Conservation (phyloP, 371 early-diverging fungal genomes). For the Rhizoclosmatium hyalinum region DNA sequence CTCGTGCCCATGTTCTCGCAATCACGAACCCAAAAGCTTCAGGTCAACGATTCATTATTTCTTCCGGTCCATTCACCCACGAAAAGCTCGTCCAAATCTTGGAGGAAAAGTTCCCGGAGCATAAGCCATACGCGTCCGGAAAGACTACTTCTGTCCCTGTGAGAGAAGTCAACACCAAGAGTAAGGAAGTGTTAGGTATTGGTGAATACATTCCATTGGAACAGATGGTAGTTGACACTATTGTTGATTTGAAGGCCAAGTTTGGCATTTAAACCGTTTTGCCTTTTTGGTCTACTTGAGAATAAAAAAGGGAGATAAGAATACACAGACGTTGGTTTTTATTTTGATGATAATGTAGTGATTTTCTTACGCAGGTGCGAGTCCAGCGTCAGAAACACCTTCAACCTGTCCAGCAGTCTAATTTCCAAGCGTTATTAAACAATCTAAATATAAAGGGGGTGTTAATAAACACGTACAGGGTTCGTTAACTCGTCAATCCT, state of each 20-base stretch:
- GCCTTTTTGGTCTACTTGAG: too few species aligned
- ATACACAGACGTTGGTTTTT: too few species aligned
- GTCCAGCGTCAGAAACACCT: too few species aligned
- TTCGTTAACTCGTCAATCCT: constrained; percentile 49
- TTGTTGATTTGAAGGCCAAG: not conserved
- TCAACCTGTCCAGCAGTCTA: too few species aligned
- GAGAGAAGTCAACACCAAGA: constrained; percentile 23
- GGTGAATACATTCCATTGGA: constrained; percentile 25
- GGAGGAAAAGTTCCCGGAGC: constrained; percentile 27
- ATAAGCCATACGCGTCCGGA: not conserved
- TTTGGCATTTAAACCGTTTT: constrained; percentile 8
- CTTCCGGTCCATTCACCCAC: constrained; percentile 23
- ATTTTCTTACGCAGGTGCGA: too few species aligned
- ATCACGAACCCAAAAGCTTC: constrained; percentile 19
- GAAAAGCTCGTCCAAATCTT: constrained; percentile 21
- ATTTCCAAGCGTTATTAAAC: too few species aligned
- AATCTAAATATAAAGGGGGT: not conserved
- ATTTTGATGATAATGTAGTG: too few species aligned
- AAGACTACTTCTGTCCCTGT: constrained; percentile 12
- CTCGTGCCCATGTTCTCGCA: constrained; percentile 36
- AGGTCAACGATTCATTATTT: constrained; percentile 35
- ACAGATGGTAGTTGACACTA: constrained; percentile 32
- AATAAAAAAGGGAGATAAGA: too few species aligned
- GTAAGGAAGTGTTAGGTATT: constrained; percentile 28
- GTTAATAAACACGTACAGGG: constrained; percentile 4